Base-by-base conservation (phyloP, 805 yeast genomes). In the Wickerhamiella azymoides region DNA sequence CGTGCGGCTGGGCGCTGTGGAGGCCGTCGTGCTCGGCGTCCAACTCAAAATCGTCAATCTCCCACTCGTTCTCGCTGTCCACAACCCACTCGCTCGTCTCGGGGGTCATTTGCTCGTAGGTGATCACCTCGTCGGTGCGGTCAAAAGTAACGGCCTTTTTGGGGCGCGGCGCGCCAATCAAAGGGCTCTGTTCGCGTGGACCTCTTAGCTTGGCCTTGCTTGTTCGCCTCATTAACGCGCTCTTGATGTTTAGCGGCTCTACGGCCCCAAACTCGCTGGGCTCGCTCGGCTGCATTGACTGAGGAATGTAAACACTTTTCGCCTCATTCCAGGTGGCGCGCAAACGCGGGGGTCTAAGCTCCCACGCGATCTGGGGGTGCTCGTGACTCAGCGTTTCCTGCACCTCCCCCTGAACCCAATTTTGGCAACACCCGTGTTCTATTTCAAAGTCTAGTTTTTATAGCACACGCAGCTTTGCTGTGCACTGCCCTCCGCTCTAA, bases 71-170 rank as follows among this genome's bases (percentile, higher is more conserved):
- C 14, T 48, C 50, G 21, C 46, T 49, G 52, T 51, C 49, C 24
- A 33, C 35, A n/a, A 50, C 54, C 27, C 52, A 52, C 24, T 33
- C 32, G 35, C 37, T 38, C 6, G 40, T 50, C 38, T 36, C 56
- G 1, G 58, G 58, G 8, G 58, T 54, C 27, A 47, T 46, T 16
- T 50, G 49, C 8, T 50, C 51, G 47, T 55, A 56, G 37, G 50
- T 53, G 28, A 55, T 55, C 17, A 56, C 48, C 47, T 56, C 59
- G 50, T 56, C 59, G 11, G 54, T 55, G 17, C 51, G 48, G 49
- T 54, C 57, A 37, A 56, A 56, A 8, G 48, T 54, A n/a, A 56
- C 59, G 25, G 54, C 42, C 40, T 56, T 56, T 24, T 40, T 40
- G 6, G 50, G 48, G 18, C 44, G 36, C 1, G 50, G 47, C 3